These are phyloP conservation scores for Citrus maxima DNA, from an alignment of 345 rosid species.

Conservation along the genomic window DNA sequence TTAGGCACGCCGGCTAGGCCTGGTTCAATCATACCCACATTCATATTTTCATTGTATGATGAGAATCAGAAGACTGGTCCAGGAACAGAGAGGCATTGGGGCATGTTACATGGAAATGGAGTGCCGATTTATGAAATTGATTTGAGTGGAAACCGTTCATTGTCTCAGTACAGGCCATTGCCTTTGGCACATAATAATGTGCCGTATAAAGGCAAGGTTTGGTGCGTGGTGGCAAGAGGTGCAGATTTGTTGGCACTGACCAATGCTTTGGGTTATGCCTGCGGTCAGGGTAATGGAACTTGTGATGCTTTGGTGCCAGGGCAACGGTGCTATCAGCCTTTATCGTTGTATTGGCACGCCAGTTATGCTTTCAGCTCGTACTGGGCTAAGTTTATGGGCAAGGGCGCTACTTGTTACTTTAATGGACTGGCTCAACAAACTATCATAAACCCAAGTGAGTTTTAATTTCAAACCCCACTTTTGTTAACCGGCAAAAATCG, in stretches of 20 bases:
- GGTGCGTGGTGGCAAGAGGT: slow-evolving; percentile 60
- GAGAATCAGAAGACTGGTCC: slow-evolving; percentile 69
- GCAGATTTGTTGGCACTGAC: slow-evolving; percentile 35
- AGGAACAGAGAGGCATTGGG: slow-evolving; percentile 83
- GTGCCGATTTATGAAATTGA: slow-evolving; percentile 48
- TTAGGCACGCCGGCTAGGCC: slow-evolving; percentile 78
- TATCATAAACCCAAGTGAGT: slow-evolving; percentile 64
- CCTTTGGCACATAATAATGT: slow-evolving; percentile 43
- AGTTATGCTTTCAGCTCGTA: slow-evolving; percentile 79
- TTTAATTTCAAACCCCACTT: neutral
- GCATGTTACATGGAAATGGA: slow-evolving; percentile 49
- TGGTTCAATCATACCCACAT: slow-evolving; percentile 49
- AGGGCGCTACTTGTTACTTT: slow-evolving; percentile 64
- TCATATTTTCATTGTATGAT: slow-evolving; percentile 60
- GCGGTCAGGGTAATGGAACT: slow-evolving; percentile 43
- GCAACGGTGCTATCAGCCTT: slow-evolving; percentile 53
- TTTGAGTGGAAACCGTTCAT: slow-evolving; percentile 37
- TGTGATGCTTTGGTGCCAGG: slow-evolving; percentile 59
- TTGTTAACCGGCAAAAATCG: neutral
- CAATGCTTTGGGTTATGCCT: slow-evolving; percentile 39
- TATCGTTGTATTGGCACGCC: slow-evolving; percentile 51
- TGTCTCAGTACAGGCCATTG: slow-evolving; percentile 30
- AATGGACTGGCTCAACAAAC: slow-evolving; percentile 68
- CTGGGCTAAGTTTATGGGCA: slow-evolving; percentile 57
- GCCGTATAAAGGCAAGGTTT: slow-evolving; percentile 53